Conservation (phyloP, 805 yeast genomes). For the Yamadazyma sp. region DNA sequence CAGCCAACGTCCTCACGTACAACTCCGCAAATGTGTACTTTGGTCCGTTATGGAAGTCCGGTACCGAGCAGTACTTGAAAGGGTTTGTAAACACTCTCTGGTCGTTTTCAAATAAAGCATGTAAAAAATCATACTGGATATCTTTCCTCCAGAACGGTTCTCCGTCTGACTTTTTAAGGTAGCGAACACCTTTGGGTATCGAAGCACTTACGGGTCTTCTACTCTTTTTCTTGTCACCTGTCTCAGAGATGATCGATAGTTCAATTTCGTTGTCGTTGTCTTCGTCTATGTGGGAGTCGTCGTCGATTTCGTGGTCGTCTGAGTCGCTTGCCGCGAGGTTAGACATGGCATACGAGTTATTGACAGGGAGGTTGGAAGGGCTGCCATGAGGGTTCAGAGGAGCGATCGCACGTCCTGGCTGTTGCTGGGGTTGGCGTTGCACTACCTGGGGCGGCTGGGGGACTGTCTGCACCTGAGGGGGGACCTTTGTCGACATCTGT, state of each 20-base stretch:
- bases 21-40: conserved; percentile 78
- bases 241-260: conserved; percentile 5
- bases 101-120: conserved; percentile 61
- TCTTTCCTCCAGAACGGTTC: conserved; percentile 89
- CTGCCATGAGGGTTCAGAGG: too few relatives aligned
- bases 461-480: too few relatives aligned
- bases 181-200: conserved; percentile 44
- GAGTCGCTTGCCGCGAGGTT: conserved; percentile 6
- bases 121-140: conserved; percentile 78
- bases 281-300: conserved; percentile 15
- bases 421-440: too few relatives aligned
- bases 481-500: too few relatives aligned
- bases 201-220: conserved; percentile 19
- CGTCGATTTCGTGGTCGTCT: conserved; percentile 10
- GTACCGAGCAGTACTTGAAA: conserved; percentile 43
- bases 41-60: conserved; percentile 36
- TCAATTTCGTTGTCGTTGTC: conserved; percentile 12
- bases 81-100: conserved; percentile 67
- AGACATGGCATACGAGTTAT: conserved; percentile 3
- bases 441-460: too few relatives aligned
- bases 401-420: too few relatives aligned
- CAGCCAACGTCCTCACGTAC: conserved; percentile 77
- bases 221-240: conserved; percentile 20
- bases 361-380: conserved; percentile 1
- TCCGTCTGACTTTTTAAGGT: conserved; percentile 86